Conservation (phyloP, 352 stramenopile genomes). For the Pythium aquatile region DNA sequence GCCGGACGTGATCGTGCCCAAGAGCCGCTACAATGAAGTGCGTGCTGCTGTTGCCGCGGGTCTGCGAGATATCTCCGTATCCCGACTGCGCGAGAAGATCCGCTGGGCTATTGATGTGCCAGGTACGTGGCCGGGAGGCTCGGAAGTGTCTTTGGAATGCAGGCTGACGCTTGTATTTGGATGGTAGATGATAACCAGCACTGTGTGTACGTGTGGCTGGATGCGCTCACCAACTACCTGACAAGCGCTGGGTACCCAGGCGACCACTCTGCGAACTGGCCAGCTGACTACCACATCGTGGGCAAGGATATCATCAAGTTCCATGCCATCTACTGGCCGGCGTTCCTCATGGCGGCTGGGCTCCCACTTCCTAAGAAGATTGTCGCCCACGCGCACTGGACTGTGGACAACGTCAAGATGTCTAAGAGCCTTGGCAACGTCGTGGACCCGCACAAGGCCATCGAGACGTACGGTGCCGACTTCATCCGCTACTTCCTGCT, state of each 20-base stretch:
- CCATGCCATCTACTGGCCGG: constrained; percentile 98
- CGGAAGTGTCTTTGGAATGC: background rate
- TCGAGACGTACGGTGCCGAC: constrained; percentile 92
- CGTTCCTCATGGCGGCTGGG: constrained; percentile 92
- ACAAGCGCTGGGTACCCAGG: constrained; percentile 93
- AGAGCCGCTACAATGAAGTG: constrained; percentile 91
- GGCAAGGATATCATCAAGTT: constrained; percentile 99
- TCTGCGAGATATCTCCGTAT: constrained; percentile 96
- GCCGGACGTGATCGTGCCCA: constrained; percentile 91
- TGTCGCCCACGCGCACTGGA: constrained; percentile 98
- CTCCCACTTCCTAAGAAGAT: constrained; percentile 93
- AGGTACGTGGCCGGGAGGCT: background rate
- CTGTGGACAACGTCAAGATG: constrained; percentile 98
- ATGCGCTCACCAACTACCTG: constrained; percentile 99
- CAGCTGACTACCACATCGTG: constrained; percentile 90
- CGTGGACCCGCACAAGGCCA: constrained; percentile 92
- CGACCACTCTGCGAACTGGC: constrained; percentile 46
- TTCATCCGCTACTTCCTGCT: constrained; percentile 93
- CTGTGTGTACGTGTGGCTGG: constrained; percentile 99
- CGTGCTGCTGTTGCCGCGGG: constrained; percentile 86
- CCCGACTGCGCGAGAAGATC: constrained; percentile 92
- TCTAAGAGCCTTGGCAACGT: constrained; percentile 99
- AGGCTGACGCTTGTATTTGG: background rate
- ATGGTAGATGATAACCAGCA: constrained; percentile 72
- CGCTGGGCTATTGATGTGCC: constrained; percentile 97